phyloP scores from a whole-genome alignment of 2,329 filamentous ascomycete species.

The Penicillium digitatum region DNA sequence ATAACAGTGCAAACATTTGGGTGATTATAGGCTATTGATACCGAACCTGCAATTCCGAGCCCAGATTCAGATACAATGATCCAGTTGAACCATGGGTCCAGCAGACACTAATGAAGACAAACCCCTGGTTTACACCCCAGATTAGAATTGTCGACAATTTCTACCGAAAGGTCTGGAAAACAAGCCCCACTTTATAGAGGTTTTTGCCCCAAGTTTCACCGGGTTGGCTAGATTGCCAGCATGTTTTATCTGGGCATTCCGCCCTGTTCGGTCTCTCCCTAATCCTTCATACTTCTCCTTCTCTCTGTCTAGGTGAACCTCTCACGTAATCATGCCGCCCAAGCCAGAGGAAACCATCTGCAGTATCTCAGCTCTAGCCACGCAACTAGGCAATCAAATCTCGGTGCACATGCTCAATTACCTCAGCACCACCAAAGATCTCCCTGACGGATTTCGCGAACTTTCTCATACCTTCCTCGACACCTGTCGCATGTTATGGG shows the following conservation, averaged over 20 bases:
- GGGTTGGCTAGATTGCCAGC: neutral
- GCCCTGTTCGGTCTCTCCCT: neutral
- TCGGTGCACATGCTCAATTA: conserved; percentile 64
- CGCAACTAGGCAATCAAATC: conserved; percentile 59
- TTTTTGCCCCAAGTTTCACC: neutral
- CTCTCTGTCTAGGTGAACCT: neutral
- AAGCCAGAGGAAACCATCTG: conserved; percentile 19
- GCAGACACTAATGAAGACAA: neutral
- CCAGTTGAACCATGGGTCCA: neutral
- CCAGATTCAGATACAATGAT: neutral
- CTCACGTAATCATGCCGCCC: conserved; percentile 5
- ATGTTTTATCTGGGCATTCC: neutral
- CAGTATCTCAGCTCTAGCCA: conserved; percentile 54
- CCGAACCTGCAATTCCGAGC: neutral
- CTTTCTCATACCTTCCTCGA: conserved; percentile 66
- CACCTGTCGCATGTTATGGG: conserved; percentile 62
- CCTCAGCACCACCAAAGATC: conserved; percentile 54
- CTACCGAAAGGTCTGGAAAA: neutral
- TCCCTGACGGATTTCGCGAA: conserved; percentile 54
- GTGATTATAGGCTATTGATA: neutral
- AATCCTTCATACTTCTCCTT: neutral
- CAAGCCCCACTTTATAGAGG: neutral
- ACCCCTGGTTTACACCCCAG: neutral
- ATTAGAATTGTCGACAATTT: neutral
- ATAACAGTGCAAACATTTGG: neutral